A percentile compares a stretch with the other conserved stretches of the same genome.
Evolutionary conservation across 2,329 filamentous ascomycete genomes (phyloP).

Genomic region (Remersonia thermophila): DNA sequence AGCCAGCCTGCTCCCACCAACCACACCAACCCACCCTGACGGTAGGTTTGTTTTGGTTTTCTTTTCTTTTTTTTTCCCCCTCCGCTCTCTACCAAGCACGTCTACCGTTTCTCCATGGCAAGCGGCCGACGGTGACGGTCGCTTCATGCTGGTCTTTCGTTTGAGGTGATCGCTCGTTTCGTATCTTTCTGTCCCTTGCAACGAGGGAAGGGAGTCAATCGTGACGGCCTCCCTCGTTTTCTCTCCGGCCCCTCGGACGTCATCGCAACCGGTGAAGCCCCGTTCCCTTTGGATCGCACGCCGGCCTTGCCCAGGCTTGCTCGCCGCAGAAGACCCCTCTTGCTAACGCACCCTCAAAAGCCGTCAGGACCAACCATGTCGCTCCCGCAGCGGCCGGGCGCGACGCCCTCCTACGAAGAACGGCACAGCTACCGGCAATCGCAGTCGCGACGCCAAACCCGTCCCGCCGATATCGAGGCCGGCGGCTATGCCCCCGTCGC

Average conservation of each 20-base stretch:
- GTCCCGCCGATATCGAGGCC: conserved; percentile 58
- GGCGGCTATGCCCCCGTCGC: conserved; percentile 38
- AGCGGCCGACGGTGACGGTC: neutral
- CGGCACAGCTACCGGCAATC: conserved; percentile 56
- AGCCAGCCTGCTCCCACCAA: neutral
- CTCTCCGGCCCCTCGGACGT: conserved; percentile 1
- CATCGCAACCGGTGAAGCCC: conserved; percentile 10
- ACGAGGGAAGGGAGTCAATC: too few relatives aligned
- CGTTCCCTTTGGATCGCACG: too few relatives aligned
- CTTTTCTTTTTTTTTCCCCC: conserved; percentile 1
- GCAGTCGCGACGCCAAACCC: conserved; percentile 49
- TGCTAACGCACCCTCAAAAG: conserved; percentile 13
- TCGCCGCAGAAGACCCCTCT: too few relatives aligned
- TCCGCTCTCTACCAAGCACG: conserved; percentile 2
- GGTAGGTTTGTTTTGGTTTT: conserved; percentile 12
- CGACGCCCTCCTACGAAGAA: conserved; percentile 47
- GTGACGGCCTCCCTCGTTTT: too few relatives aligned
- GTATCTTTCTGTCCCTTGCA: too few relatives aligned
- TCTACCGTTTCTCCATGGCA: conserved; percentile 5
- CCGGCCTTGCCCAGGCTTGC: too few relatives aligned
- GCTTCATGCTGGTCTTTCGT: neutral
- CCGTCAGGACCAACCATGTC: conserved; percentile 43
- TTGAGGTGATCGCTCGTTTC: conserved; percentile 1
- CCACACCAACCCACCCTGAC: conserved; percentile 13
- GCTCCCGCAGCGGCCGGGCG: conserved; percentile 52